Percentiles rank a stretch among this genome's conserved stretches.
phyloP scores from a whole-genome alignment of 495 filamentous ascomycete species.

The Aspergillus baeticus region DNA sequence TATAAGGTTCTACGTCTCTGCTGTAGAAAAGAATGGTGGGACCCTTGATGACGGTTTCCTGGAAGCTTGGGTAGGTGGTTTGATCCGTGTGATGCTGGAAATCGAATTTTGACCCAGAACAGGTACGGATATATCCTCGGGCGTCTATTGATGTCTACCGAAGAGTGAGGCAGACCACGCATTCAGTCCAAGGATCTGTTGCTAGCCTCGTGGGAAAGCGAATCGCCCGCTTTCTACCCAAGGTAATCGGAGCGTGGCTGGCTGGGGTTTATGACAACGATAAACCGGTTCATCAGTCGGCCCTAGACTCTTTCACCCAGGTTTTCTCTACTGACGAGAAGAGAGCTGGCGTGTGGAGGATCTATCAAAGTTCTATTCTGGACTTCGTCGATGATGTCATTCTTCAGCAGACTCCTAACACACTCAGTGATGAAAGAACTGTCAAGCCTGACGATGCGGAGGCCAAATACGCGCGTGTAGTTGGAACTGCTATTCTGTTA shows the following conservation, averaged over 20 bases:
- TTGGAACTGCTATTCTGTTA: constrained; percentile 54
- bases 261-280: constrained; percentile 86
- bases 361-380: constrained; percentile 71
- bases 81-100: constrained; percentile 8
- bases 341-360: constrained; percentile 67
- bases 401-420: constrained; percentile 69
- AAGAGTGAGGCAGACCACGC: constrained; percentile 82
- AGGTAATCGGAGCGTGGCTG: constrained; percentile 81
- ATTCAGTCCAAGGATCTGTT: constrained; percentile 70
- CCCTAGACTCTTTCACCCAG: constrained; percentile 67
- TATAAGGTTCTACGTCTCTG: constrained; percentile 61
- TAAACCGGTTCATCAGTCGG: constrained; percentile 64
- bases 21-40: constrained; percentile 41
- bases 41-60: constrained; percentile 74
- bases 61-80: constrained; percentile 78
- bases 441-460: constrained; percentile 80
- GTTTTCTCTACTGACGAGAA: constrained; percentile 82
- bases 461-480: constrained; percentile 78
- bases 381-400: constrained; percentile 78
- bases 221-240: constrained; percentile 72
- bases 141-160: constrained; percentile 83
- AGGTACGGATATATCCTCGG: constrained; percentile 85
- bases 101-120: constrained; percentile 17
- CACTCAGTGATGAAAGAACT: constrained; percentile 84
- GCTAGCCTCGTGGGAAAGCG: constrained; percentile 72